Base-by-base conservation (phyloP, 1,284 basidiomycete species). In the Ganoderma resinaceum region DNA sequence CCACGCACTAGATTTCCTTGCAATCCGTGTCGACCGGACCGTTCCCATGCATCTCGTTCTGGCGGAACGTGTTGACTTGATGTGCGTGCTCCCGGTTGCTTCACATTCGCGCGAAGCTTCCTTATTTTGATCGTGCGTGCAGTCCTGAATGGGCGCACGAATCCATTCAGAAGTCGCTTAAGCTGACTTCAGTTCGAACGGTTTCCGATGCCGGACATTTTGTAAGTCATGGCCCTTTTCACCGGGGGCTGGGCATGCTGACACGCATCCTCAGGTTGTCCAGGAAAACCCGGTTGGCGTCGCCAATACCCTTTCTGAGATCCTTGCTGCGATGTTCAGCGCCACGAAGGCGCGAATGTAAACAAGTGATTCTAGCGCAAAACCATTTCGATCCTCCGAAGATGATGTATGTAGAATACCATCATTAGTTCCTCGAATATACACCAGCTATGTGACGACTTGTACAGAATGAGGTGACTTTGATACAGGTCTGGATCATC, bases 201-300 rank as follows among this genome's bases (percentile, higher is more conserved):
- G 58, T 60, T 60, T 38, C 58, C 2, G 46, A 43, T 8, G 55
- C 61, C 4, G 66, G 66, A 11, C 66, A 67, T 16, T 40, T 67
- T 12, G 66, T 67, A 40, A 35, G 61, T 9, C 20, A 23, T 9
- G 14, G n/a, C 29, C 20, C 18, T 43, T 60, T 9, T 14, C 1
- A 46, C 3, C 23, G 11, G 18, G 38, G 14, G 23, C 29, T 9
- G 12, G 31, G 2, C 29, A 35, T 20, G 5, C 53, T 20, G n/a
- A 66, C 12, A n/a, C 29, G 12, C 18, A 57, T 26, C 20, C 7
- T 14, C 35, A 67, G 66, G 61, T 62, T 9, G 62, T 67, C 26
- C 66, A 67, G 18, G 62, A 67, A 37, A 62, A 63, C 11, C 66
- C 66, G 2, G 33, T 49, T 18, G 49, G 37, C 9, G 61, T 66